Evolutionary conservation across 1,139 yeast species (phyloP), one percentile per base, ranked within the genome.

Genomic region (Yamadazyma mexicana): DNA sequence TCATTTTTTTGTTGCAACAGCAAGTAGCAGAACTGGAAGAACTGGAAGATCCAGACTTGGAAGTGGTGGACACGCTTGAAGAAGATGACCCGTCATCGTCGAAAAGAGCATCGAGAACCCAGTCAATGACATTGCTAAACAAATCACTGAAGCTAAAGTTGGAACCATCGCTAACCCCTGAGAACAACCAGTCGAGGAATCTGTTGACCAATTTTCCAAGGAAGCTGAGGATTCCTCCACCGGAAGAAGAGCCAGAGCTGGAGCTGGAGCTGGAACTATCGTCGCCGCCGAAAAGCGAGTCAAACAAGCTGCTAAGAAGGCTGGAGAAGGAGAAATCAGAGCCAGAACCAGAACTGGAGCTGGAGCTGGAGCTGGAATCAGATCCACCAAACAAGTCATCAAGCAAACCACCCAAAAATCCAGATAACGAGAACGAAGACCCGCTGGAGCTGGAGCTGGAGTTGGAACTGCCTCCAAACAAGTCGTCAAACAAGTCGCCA

Each of bases 11-110:
- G 36, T 26, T 44, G 30, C 49, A 47, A 33, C 45, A 44, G 23
- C 36, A 31, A 31, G 37, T 27, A 31, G 46, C 41, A 11, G 46
- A 25, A 20, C 48, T 38, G n/a, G n/a, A n/a, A 23, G 46, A 20
- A 34, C 35, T 32, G 11, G 41, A 27, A 8, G 44, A 29, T 11
- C 25, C 18, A 17, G 43, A 37, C 25, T 44, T 38, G 31, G 46
- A 34, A 22, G 46, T 41, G 14, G 35, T 31, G n/a, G 53, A 39
- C 25, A 45, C 42, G 17, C 46, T 39, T 15, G 39, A 40, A 24
- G 47, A 50, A 43, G 47, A 48, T 38, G 52, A 49, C 47, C 52
- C 52, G 50, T 46, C 52, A 49, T 49, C 54, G 44, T 49, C 54
- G 39, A 50, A 49, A 40, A 50, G 50, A 10, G 49, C 30, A 40